A percentile compares a stretch with the other conserved stretches of the same genome.
Evolutionary conservation across 768 basidiomycete species (phyloP).

Genomic region (Kwoniella pini): DNA sequence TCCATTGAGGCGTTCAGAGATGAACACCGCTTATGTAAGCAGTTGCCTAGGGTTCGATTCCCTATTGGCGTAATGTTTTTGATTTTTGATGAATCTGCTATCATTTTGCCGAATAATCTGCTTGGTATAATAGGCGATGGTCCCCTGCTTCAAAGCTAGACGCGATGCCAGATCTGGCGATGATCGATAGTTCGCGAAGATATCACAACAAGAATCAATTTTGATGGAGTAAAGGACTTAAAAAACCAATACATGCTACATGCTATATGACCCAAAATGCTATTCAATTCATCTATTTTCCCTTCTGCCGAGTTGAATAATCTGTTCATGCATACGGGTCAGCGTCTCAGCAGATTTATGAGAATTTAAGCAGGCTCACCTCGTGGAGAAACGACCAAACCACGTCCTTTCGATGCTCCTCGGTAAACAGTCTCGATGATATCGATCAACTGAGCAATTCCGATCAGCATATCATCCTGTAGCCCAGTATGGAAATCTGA

Average conservation of each 20-base stretch:
- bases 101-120: too few relatives aligned
- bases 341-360: background rate
- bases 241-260: background rate
- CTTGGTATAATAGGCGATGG: too few relatives aligned
- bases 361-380: conserved; percentile 62
- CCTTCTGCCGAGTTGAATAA: conserved; percentile 79
- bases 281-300: conserved; percentile 56
- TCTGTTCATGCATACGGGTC: too few relatives aligned
- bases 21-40: background rate
- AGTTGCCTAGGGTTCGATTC: conserved; percentile 8
- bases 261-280: background rate
- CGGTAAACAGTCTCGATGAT: conserved; percentile 98
- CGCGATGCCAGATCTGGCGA: too few relatives aligned
- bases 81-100: too few relatives aligned
- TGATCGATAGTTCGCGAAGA: too few relatives aligned
- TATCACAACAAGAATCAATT: background rate
- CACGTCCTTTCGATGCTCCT: conserved; percentile 94
- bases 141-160: too few relatives aligned
- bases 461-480: background rate
- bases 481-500: background rate
- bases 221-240: too few relatives aligned
- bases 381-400: conserved; percentile 95
- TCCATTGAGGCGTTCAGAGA: background rate
- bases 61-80: background rate
- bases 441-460: conserved; percentile 73